Base-by-base conservation (phyloP, 1,139 yeast genomes). In the Pichia sp. region DNA sequence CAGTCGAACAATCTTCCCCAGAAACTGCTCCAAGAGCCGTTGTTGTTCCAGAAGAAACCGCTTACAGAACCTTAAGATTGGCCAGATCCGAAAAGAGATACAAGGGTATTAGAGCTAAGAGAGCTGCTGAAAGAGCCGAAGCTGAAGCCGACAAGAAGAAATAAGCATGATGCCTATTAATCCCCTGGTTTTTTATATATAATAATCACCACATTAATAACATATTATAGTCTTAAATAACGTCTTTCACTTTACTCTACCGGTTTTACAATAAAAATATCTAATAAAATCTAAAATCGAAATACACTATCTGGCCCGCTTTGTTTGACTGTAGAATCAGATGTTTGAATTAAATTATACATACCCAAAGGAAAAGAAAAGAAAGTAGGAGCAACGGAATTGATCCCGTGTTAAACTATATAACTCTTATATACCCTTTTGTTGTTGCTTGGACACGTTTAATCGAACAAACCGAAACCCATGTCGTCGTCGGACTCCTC, bases 71-170 rank as follows among this genome's bases (percentile, higher is more conserved):
- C 72, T 87, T 93, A 76, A 89, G 98, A 81, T 78, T 81, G 73
- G 98, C 98, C 64, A 89, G 93, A 84, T 84, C 93, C 69, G 90
- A 88, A 72, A 90, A 93, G 85, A 90, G 82, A 78, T 87, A 81
- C 88, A 81, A 78, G 76, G 99, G 99, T 82, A 80, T 84, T 80
- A 90, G 96, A 81, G 98, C 86, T 75, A 92, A 92, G 95, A 88
- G 97, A 81, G 95, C 95, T 71, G 85, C 77, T 75, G 97, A 90
- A 69, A 83, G 83, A 82, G 98, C 98, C 78, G 98, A 89, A 80
- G 97, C 97, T 76, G 98, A 92, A 82, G 96, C 96, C 81, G 97
- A 90, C 73, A 90, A 90, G 92, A 90, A 90, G 90, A 90, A 90
- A 85, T 87, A 87, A 82, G 68, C 72, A 49, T 42, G 50, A 51